Base-by-base conservation (phyloP, 2,329 filamentous ascomycete genomes). In the Aspergillus alliaceus region DNA sequence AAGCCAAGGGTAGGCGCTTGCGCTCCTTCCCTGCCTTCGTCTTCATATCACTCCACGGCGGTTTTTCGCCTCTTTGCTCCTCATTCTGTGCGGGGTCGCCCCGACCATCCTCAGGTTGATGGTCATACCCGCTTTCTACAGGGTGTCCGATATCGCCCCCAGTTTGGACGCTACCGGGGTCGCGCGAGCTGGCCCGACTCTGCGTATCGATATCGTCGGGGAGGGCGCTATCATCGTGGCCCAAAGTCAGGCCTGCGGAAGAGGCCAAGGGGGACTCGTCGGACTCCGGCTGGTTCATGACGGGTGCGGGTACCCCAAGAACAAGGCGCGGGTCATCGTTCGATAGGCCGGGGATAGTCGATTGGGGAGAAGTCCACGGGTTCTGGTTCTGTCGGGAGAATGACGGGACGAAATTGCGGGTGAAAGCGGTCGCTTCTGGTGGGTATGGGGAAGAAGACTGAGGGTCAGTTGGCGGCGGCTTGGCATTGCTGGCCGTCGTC, bases 11-110 rank as follows among this genome's bases (percentile, higher is more conserved):
- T 32, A 99, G 79, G 42, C 95, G 84, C 75, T 98, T 98, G 52
- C 95, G 86, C 73, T 98, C 95, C 74, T 98, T 99, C 15, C 95
- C 95, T 2, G 95, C 95, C 74, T 93, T 93, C 3, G 90, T 93
- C 74, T 93, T 93, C 62, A 93, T 79, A 70, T 93, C 90, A 66
- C 86, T 93, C 90, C 90, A 93, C 14, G 87, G 86, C 8, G 83
- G 78, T 8, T 82, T 78, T 51, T 85, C 84, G 6, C 80, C 74
- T 61, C 85, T 82, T 51, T 86, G 84, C 2, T 64, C 64, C 11
- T 54, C 54, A 42, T 63, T 66, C 25, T 57, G 63, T n/a, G 55
- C 55, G 37, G 62, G 53, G 40, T 67, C 66, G 8, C 66, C 64
- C n/a, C 51, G 59, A 4, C 32, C 49, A 12, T 56, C 54, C n/a